Base-by-base conservation (phyloP, 305 asterid genomes). In the Fraxinus greggii region DNA sequence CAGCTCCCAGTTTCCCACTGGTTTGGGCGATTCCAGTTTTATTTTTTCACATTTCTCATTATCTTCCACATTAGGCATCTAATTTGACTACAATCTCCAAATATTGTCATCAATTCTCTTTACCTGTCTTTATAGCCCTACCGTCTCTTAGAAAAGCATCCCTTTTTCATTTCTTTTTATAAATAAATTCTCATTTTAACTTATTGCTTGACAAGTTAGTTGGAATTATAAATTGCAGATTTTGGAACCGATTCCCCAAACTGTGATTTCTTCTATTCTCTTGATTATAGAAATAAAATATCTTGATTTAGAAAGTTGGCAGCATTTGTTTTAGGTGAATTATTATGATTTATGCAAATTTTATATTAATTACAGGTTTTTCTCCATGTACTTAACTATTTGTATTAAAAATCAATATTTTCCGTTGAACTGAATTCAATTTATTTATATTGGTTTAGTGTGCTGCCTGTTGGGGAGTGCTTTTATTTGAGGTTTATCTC, bases 11-110 rank as follows among this genome's bases (percentile, higher is more conserved):
- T 61, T 79, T 82, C 81, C 79, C 83, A 72, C 33, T 76, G n/a
- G 78, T 72, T 35, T 80, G 86, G 89, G 86, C 77, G 38, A 83
- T 78, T 81, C 70, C 29, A 79, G 65, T 78, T 42, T 23, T 77
- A 3, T 17, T 59, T n/a, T 54, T 51, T 7, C 63, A 40, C 85
- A 51, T 74, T 77, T 79, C 81, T 83, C 72, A 61, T 26, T 67
- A 7, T 67, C 74, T 67, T 79, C 79, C 1, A 79, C 72, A 32
- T 79, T 83, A 70, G 80, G 83, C 82, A 85, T 77, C 79, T 72
- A 54, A 79, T 61, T 69, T 59, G 73, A 77, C 67, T 59, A 23
- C 63, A 40, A 38, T 76, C 74, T 79, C 72, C 76, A 42, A 40
- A 26, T 69, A 28, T 15, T 80, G 75, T 78, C 75, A 77, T 74